phyloP scores from a whole-genome alignment of 2,329 filamentous ascomycete species.

The Trichoderma lentiforme region DNA sequence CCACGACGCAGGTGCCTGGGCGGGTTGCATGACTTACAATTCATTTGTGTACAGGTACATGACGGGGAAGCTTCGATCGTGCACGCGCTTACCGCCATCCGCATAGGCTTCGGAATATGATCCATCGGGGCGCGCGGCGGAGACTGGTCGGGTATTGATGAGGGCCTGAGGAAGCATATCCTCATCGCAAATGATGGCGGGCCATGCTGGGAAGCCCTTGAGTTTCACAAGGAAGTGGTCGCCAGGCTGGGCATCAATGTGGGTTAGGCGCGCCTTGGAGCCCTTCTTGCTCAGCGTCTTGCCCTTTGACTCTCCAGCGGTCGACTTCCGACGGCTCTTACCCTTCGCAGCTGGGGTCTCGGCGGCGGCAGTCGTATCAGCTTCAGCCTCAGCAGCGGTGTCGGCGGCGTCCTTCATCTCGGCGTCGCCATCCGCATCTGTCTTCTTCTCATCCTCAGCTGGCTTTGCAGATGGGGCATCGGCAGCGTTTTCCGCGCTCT shows the following conservation, averaged over 20 bases:
- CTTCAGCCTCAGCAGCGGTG: constrained; percentile 29
- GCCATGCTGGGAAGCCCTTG: constrained; percentile 94
- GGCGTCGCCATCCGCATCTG: constrained; percentile 39
- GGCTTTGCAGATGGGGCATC: constrained; percentile 31
- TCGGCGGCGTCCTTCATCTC: constrained; percentile 50
- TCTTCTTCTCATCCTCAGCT: constrained; percentile 27
- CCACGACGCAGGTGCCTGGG: not conserved
- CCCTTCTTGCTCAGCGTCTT: constrained; percentile 87
- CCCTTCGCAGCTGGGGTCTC: constrained; percentile 33
- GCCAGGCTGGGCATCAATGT: constrained; percentile 81
- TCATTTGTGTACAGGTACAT: constrained; percentile 96
- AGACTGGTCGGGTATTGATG: constrained; percentile 75
- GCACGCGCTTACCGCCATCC: constrained; percentile 80
- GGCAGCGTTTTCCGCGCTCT: constrained; percentile 30
- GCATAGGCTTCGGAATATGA: constrained; percentile 83
- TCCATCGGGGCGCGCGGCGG: constrained; percentile 76
- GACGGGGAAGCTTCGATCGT: constrained; percentile 84
- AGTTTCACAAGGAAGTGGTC: constrained; percentile 90
- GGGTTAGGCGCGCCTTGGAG: constrained; percentile 66
- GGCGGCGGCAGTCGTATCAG: constrained; percentile 25
- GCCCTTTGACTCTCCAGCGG: constrained; percentile 61
- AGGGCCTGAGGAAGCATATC: constrained; percentile 83
- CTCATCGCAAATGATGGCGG: constrained; percentile 89
- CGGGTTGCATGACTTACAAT: constrained; percentile 67
- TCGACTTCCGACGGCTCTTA: constrained; percentile 71